A percentile compares a stretch with the other conserved stretches of the same genome.
Conservation (phyloP, 2,329 filamentous ascomycete genomes). For the Verticillium isaacii region DNA sequence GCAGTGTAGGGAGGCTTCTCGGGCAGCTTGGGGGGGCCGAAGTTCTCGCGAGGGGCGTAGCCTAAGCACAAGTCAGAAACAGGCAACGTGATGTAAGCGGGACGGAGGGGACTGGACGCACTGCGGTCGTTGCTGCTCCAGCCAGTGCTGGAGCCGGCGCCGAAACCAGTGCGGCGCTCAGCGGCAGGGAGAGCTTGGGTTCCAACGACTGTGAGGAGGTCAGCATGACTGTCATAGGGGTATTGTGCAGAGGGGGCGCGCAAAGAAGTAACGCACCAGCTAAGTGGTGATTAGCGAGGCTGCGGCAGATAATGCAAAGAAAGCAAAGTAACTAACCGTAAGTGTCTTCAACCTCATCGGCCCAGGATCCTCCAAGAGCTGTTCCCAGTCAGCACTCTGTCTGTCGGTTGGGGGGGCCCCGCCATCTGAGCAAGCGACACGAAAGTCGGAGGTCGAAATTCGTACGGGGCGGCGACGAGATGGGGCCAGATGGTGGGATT, state of each 20-base stretch:
- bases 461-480: not conserved
- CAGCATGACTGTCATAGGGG: not conserved
- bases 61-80: slow-evolving; percentile 30
- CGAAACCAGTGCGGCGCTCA: slow-evolving; percentile 21
- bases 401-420: not conserved
- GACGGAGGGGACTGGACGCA: slow-evolving; percentile 20
- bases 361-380: slow-evolving; percentile 78
- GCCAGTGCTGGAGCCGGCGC: slow-evolving; percentile 18
- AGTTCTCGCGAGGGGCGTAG: slow-evolving; percentile 59
- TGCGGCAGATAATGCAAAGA: not conserved
- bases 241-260: not conserved
- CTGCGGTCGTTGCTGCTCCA: slow-evolving; percentile 40
- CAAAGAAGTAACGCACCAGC: slow-evolving; percentile 27
- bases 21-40: slow-evolving; percentile 66
- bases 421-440: not conserved
- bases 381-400: slow-evolving; percentile 18
- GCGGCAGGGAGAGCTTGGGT: slow-evolving; percentile 52
- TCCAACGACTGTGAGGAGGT: slow-evolving; percentile 27
- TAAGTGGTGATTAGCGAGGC: slow-evolving; percentile 22
- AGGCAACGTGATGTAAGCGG: slow-evolving; percentile 5
- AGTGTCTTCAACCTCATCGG: slow-evolving; percentile 95
- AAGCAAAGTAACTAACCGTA: slow-evolving; percentile 53
- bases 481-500: slow-evolving; percentile 3
- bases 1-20: slow-evolving; percentile 92
- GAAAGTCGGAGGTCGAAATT: not conserved